A percentile compares a stretch with the other conserved stretches of the same genome.
Evolutionary conservation across 2,329 filamentous ascomycete genomes (phyloP).

Genomic region (Penicillium sp.): DNA sequence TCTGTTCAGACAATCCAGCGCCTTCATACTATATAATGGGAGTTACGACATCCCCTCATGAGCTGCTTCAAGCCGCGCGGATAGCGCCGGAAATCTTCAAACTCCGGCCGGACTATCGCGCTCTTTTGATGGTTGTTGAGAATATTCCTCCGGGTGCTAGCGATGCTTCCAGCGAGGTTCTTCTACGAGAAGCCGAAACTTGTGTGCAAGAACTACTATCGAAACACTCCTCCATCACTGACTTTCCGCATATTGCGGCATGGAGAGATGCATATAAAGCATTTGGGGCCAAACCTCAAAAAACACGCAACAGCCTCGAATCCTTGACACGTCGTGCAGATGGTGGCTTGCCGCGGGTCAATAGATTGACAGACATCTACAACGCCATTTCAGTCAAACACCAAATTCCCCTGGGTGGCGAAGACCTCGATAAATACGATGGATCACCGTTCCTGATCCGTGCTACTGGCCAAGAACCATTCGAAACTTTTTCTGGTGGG

Average conservation of each 20-base stretch:
- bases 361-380: constrained; percentile 35
- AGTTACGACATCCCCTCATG: no score
- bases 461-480: constrained; percentile 29
- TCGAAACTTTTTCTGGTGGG: constrained; percentile 26
- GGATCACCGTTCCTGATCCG: constrained; percentile 26
- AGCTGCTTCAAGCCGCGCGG: constrained; percentile 8
- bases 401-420: constrained; percentile 34
- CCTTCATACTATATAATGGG: no score
- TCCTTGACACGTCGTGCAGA: constrained; percentile 28
- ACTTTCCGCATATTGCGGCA: constrained; percentile 30
- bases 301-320: constrained; percentile 33
- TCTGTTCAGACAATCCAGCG: no score
- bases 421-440: constrained; percentile 34
- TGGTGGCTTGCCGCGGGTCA: constrained; percentile 30
- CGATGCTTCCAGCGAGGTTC: constrained; percentile 25
- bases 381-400: constrained; percentile 35
- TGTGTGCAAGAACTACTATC: constrained; percentile 3
- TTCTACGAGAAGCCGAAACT: constrained; percentile 19
- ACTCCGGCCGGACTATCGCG: constrained; percentile 34
- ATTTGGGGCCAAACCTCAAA: constrained; percentile 36
- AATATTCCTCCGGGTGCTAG: constrained; percentile 27
- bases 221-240: constrained; percentile 19
- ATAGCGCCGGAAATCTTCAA: constrained; percentile 24
- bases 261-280: constrained; percentile 35
- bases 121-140: constrained; percentile 29